Evolutionary conservation across 2,329 filamentous ascomycete genomes (phyloP), one percentile per base, ranked within the genome.

Genomic region (Botrytis galanthina): DNA sequence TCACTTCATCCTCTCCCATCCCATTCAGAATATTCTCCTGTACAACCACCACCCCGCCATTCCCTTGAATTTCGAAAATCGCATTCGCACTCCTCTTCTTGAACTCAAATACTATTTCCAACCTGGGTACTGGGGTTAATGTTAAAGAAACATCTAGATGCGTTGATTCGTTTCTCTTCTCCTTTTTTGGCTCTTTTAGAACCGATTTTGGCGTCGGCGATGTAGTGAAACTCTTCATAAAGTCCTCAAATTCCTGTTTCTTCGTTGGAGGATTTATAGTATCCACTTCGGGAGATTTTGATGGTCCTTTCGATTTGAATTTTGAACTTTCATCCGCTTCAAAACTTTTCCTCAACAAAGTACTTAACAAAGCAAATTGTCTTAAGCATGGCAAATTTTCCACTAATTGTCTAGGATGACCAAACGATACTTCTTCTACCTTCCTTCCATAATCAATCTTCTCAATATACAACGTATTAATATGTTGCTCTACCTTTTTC

Each of bases 391-490:
- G 92, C n/a, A 97, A 85, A 79, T 95, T 89, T 71, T 88, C 86
- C 10, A 95, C 84, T 6, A 97, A 83, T 79, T 97, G 93, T 68
- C 90, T 88, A 0, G 93, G 93, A 78, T 97, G 93, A 3, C 89
- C 89, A 79, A 97, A 95, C 0, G 92, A 90, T 46, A 96, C 84
- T 72, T 91, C 89, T 1, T 87, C 87, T 14, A 97, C 81, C 4
- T 86, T 85, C 73, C 90, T 87, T 0, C 90, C 91, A 77, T 91
- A 93, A 14, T 94, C 92, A 3, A 89, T 88, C 81, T 93, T 93
- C 72, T 92, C 89, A 29, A 94, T 88, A 75, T 89, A 89, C 1
- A 96, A 84, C 0, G 87, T 89, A 79, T 91, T 92, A 20, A 82
- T 81, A 77, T 91, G 87, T 4, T 77, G 81, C 61, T 82, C 48